A percentile compares a stretch with the other conserved stretches of the same genome.
phyloP scores from a whole-genome alignment of 2,329 filamentous ascomycete species.

The Colletotrichum sp. region DNA sequence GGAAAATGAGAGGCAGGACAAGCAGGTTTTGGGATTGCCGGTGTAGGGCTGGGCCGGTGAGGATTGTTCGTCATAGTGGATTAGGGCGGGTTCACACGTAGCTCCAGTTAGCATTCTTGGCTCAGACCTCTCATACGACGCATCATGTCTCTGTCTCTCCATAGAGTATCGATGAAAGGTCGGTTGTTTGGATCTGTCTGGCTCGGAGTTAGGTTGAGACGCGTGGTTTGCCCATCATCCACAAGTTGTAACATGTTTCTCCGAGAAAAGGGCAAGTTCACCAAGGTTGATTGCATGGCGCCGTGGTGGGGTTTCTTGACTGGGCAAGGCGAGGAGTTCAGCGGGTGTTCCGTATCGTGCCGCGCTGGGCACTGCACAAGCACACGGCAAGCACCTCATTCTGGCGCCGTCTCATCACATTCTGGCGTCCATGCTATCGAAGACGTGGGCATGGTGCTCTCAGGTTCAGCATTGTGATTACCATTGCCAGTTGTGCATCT shows the following conservation, averaged over 20 bases:
- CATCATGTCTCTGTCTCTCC: neutral
- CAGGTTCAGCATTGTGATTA: neutral
- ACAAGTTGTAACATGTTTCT: neutral
- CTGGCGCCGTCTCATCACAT: neutral
- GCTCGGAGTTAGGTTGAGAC: neutral
- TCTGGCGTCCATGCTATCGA: neutral
- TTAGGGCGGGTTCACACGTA: neutral
- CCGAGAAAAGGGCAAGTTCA: neutral
- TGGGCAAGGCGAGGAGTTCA: neutral
- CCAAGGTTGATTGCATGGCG: neutral
- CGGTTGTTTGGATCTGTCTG: neutral
- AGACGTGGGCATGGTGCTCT: neutral
- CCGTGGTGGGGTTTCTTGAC: neutral
- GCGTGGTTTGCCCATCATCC: neutral
- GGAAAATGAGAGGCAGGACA: neutral
- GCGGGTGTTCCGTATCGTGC: neutral
- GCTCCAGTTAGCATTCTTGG: neutral
- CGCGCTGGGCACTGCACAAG: neutral
- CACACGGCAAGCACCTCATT: neutral
- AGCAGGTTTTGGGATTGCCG: neutral
- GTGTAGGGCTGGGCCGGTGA: neutral
- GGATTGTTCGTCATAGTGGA: slow-evolving; percentile 11
- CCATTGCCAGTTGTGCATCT: neutral
- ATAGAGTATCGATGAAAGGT: neutral
- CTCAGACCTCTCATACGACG: neutral